Evolutionary conservation across 495 filamentous ascomycete genomes (phyloP), one percentile per base, ranked within the genome.

Genomic region (Glarea lozoyensis): DNA sequence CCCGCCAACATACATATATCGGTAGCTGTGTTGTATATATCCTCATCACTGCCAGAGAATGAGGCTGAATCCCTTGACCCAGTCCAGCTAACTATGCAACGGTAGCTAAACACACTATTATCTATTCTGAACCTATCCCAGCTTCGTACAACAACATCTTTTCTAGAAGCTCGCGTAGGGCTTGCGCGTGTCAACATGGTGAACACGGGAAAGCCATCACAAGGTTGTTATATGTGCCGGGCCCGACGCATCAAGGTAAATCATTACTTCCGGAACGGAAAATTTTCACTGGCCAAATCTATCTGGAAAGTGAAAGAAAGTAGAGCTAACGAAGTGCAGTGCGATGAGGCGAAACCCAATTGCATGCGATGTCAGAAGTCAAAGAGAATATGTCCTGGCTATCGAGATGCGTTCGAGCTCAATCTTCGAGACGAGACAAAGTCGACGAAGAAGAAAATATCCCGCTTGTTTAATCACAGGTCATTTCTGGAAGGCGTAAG

Each of bases 141-240:
- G n/a, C n/a, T n/a, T n/a, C n/a, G n/a, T n/a, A n/a, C n/a, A n/a
- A n/a, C n/a, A n/a, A n/a, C n/a, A n/a, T n/a, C n/a, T n/a, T n/a
- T n/a, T n/a, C n/a, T n/a, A n/a, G n/a, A n/a, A n/a, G n/a, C n/a
- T n/a, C n/a, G n/a, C n/a, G n/a, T n/a, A n/a, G n/a, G n/a, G n/a
- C n/a, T n/a, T n/a, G n/a, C n/a, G n/a, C n/a, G n/a, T n/a, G n/a
- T 10, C 12, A 45, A 21, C 18, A 86, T 86, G 81, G 81, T 86
- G 0, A 84, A 84, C 53, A 76, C 75, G 52, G 81, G 81, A 19
- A 81, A 81, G 55, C 81, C 81, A 41, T 83, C 79, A 42, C 73
- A 73, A 67, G 81, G 78, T 31, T 86, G 82, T 56, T 78, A 79
- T 57, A 76, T 80, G 64, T 86, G 82, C 54, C 64, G 80, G 55